Conservation (phyloP, 148 eudicot species). For the Beta vulgaris region DNA sequence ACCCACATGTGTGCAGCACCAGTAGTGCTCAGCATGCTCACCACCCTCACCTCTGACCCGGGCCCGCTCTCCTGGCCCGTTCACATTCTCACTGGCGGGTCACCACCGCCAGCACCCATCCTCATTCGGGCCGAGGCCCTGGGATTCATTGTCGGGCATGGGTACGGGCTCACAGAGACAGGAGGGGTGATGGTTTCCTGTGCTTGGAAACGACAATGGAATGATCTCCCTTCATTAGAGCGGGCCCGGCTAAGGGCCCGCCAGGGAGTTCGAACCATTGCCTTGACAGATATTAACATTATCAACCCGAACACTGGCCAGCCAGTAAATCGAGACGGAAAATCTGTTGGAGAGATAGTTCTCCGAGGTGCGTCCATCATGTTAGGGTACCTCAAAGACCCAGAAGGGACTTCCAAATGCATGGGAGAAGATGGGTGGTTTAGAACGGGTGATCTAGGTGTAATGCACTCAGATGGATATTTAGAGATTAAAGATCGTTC, state of each 20-base stretch:
- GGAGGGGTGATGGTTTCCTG: conserved; percentile 25
- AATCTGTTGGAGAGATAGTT: conserved; percentile 49
- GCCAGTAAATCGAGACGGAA: conserved; percentile 46
- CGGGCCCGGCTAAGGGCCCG: conserved; percentile 24
- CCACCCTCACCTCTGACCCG: conserved; percentile 8
- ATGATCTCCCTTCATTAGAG: background rate
- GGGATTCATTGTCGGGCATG: conserved; percentile 37
- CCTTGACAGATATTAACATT: conserved; percentile 10
- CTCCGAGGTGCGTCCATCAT: conserved; percentile 49
- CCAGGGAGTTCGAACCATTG: conserved; percentile 28
- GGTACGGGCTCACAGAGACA: conserved; percentile 34
- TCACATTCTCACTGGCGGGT: conserved; percentile 34
- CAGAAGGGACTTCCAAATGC: conserved; percentile 34
- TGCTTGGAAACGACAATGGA: conserved; percentile 25
- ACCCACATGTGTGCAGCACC: conserved; percentile 85
- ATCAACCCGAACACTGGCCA: conserved; percentile 9
- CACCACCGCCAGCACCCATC: conserved; percentile 41
- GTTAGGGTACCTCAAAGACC: conserved; percentile 63
- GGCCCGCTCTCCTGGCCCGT: conserved; percentile 16
- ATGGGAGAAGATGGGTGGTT: conserved; percentile 41
- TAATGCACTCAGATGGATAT: conserved; percentile 66
- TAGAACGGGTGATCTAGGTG: conserved; percentile 57
- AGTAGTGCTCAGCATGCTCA: conserved; percentile 57
- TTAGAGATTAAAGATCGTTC: conserved; percentile 64
- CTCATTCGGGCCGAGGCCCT: conserved; percentile 33